Evolutionary conservation across 148 eudicot genomes (phyloP).

Genomic region (Chenopodium formosanum): DNA sequence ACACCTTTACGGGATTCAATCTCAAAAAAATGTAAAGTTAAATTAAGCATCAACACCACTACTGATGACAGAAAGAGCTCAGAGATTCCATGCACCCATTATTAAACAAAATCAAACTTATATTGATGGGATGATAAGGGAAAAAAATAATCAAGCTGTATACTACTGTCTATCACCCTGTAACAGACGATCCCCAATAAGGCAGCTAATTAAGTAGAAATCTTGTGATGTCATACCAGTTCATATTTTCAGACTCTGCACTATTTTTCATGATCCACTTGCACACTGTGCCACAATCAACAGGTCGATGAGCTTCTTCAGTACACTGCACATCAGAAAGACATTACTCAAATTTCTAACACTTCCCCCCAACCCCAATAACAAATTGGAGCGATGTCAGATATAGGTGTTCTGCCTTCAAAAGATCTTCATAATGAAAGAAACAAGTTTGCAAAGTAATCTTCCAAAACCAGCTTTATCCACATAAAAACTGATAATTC

Average conservation of each 20-base stretch:
- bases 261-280: conserved; percentile 86
- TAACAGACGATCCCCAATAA: not conserved
- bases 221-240: conserved; percentile 49
- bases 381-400: not conserved
- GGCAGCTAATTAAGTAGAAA: not conserved
- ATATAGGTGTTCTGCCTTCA: not conserved
- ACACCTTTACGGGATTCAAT: not conserved
- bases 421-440: not conserved
- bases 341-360: not conserved
- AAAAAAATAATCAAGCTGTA: not conserved
- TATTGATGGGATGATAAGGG: not conserved
- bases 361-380: not conserved
- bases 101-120: not conserved
- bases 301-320: conserved; percentile 93
- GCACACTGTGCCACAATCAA: conserved; percentile 81
- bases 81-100: not conserved
- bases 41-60: not conserved
- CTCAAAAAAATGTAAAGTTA: not conserved
- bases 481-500: not conserved
- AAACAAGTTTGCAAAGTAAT: not conserved
- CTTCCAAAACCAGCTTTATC: not conserved
- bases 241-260: conserved; percentile 90
- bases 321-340: conserved; percentile 55
- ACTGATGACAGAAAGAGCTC: not conserved
- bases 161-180: not conserved